These are phyloP conservation scores for Chrysoporthe austroafricana DNA, from an alignment of 2,329 filamentous ascomycete species.

Conservation along the genomic window DNA sequence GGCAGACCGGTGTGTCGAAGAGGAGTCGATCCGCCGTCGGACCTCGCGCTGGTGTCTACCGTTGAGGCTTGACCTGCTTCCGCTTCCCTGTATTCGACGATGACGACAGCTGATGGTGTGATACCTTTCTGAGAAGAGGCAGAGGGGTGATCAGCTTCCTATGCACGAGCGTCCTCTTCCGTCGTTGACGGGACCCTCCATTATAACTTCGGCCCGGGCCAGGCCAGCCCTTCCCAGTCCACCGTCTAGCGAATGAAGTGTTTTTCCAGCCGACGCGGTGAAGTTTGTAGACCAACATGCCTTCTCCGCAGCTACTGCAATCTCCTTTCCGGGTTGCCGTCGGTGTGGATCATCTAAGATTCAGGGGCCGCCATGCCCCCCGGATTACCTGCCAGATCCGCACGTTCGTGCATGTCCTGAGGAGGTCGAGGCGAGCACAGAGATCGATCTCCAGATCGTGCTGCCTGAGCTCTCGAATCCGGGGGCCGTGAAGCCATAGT, in stretches of 20 bases:
- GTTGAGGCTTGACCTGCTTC: neutral
- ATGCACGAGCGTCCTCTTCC: neutral
- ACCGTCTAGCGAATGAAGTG: slow-evolving; percentile 4
- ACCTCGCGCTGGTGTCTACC: neutral
- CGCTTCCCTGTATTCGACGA: neutral
- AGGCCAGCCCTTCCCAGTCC: slow-evolving; percentile 1
- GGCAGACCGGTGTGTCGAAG: slow-evolving; percentile 9
- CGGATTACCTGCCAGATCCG: neutral
- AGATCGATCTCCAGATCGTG: neutral
- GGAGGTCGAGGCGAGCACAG: neutral
- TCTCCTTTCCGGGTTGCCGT: slow-evolving; percentile 20
- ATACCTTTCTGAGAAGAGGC: neutral
- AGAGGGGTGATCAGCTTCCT: neutral
- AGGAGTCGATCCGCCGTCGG: neutral
- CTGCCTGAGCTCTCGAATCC: neutral
- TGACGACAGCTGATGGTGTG: neutral
- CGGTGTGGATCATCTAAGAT: slow-evolving; percentile 17
- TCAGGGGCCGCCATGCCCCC: slow-evolving; percentile 6
- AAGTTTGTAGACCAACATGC: slow-evolving; percentile 7
- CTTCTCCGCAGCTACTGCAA: slow-evolving; percentile 15
- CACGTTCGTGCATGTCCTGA: neutral
- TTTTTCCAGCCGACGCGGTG: slow-evolving; percentile 17
- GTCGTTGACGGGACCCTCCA: neutral
- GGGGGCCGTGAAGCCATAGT: neutral
- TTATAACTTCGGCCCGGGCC: slow-evolving; percentile 1